A percentile compares a stretch with the other conserved stretches of the same genome.
phyloP scores from a whole-genome alignment of 371 early-diverging fungal genomes.

The Actinomortierella wolfii region DNA sequence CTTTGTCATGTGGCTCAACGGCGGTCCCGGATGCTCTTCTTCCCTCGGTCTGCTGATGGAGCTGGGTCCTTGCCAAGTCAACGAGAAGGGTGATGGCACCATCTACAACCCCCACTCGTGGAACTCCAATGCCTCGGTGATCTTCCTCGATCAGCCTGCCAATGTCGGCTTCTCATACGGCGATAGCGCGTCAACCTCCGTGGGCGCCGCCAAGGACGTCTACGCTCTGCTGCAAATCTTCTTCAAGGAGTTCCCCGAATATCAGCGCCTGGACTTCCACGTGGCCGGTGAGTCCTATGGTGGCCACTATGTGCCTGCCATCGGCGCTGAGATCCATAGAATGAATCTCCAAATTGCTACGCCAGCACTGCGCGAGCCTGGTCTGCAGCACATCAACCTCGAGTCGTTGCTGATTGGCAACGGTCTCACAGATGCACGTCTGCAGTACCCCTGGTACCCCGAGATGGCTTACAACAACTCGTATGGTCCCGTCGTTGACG shows the following conservation, averaged over 20 bases:
- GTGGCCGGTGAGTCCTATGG: slow-evolving; percentile 72
- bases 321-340: slow-evolving; percentile 63
- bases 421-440: slow-evolving; percentile 82
- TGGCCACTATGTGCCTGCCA: slow-evolving; percentile 58
- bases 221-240: slow-evolving; percentile 78
- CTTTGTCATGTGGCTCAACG: slow-evolving; percentile 76
- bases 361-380: slow-evolving; percentile 8
- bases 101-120: slow-evolving; percentile 63
- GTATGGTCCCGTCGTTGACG: slow-evolving; percentile 70
- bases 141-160: slow-evolving; percentile 82
- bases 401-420: slow-evolving; percentile 84
- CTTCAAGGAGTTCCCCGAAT: slow-evolving; percentile 61
- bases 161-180: slow-evolving; percentile 82
- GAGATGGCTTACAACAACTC: slow-evolving; percentile 76
- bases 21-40: slow-evolving; percentile 84
- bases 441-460: slow-evolving; percentile 86
- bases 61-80: slow-evolving; percentile 78
- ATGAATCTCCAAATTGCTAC: too few relatives aligned
- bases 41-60: slow-evolving; percentile 77
- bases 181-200: slow-evolving; percentile 51
- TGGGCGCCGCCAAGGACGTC: slow-evolving; percentile 74
- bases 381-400: slow-evolving; percentile 61
- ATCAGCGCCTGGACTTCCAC: slow-evolving; percentile 65
- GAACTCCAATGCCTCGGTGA: slow-evolving; percentile 76
- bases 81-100: slow-evolving; percentile 60